Base-by-base conservation (phyloP, 2,329 filamentous ascomycete genomes). In the Chlorencoelia australis region DNA sequence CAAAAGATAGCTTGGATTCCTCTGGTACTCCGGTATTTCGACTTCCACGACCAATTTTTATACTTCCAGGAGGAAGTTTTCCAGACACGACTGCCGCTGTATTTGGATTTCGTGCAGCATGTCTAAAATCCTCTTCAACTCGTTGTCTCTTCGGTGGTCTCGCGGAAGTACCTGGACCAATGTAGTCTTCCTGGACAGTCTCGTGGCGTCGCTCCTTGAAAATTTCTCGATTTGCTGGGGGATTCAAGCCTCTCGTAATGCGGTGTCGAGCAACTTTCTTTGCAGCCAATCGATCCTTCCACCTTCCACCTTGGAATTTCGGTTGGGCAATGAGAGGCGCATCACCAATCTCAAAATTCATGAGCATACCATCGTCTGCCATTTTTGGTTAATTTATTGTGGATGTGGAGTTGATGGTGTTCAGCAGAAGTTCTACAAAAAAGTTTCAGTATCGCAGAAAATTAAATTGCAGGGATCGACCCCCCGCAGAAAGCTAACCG, bases 321-420 rank as follows among this genome's bases (percentile, higher is more conserved):
- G 67, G 62, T 48, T 69, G 76, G 36, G 72, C 64, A 42, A 78
- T 70, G 36, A 84, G 58, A 9, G 81, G 71, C 13, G 66, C 71
- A 42, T 84, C 77, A 18, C 75, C 72, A 39, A 94, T 66, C 51
- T 86, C 79, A 58, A 96, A 95, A 53, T 96, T 96, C 56, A 96
- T 68, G 39, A 95, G 73, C 75, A 98, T 82, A 49, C 87, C 87
- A 77, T 94, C 84, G 66, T 96, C 88, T 34, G 84, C 84, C 88
- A 96, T 95, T 34, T 26, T 40, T 51, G 45, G 41, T 41, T 26
- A 29, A 8, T 25, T 31, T 31, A 13, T 15, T 36, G 17, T 15
- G 31, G 25, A 30, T 24, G 39, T 21, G 34, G 15, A 36, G 17
- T 19, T 14, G 17, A 30, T 14, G 30, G n/a, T 16, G 40, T 25